A percentile compares a stretch with the other conserved stretches of the same genome.
These are phyloP conservation scores for Somion occarium DNA, from an alignment of 1,284 basidiomycete genomes.

Conservation along the genomic window DNA sequence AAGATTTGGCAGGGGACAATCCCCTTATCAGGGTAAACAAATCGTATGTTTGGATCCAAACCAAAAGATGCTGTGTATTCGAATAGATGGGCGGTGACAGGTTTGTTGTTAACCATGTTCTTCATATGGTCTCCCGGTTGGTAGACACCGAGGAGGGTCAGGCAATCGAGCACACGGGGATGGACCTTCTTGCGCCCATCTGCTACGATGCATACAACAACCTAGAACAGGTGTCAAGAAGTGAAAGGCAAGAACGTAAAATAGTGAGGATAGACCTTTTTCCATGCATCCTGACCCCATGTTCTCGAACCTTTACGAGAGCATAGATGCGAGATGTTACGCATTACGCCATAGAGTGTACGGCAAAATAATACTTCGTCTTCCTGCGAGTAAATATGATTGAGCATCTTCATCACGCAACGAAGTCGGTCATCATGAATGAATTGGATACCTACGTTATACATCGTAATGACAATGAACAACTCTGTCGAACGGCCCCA, in stretches of 20 bases:
- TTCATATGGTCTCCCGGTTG: slow-evolving; percentile 84
- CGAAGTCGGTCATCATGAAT: neutral
- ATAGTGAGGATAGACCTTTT: slow-evolving; percentile 59
- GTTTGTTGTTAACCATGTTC: slow-evolving; percentile 82
- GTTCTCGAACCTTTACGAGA: slow-evolving; percentile 91
- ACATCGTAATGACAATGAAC: slow-evolving; percentile 96
- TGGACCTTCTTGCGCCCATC: slow-evolving; percentile 93
- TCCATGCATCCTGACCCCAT: slow-evolving; percentile 97
- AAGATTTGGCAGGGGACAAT: slow-evolving; percentile 91
- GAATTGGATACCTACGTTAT: slow-evolving; percentile 58
- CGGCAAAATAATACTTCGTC: slow-evolving; percentile 92
- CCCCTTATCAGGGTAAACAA: slow-evolving; percentile 95
- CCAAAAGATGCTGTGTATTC: slow-evolving; percentile 94
- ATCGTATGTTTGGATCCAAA: slow-evolving; percentile 84
- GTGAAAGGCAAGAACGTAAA: neutral
- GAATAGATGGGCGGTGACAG: slow-evolving; percentile 92
- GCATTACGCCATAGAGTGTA: slow-evolving; percentile 95
- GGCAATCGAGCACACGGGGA: slow-evolving; percentile 90
- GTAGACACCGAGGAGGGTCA: slow-evolving; percentile 77
- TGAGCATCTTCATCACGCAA: slow-evolving; percentile 6
- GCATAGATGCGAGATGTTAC: slow-evolving; percentile 86
- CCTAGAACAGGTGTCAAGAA: slow-evolving; percentile 36
- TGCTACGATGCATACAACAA: slow-evolving; percentile 93
- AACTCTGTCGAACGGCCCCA: slow-evolving; percentile 83
- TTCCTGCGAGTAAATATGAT: slow-evolving; percentile 69